Conservation (phyloP, 495 filamentous ascomycete genomes). For the Melanomma pulvis-pyrius region DNA sequence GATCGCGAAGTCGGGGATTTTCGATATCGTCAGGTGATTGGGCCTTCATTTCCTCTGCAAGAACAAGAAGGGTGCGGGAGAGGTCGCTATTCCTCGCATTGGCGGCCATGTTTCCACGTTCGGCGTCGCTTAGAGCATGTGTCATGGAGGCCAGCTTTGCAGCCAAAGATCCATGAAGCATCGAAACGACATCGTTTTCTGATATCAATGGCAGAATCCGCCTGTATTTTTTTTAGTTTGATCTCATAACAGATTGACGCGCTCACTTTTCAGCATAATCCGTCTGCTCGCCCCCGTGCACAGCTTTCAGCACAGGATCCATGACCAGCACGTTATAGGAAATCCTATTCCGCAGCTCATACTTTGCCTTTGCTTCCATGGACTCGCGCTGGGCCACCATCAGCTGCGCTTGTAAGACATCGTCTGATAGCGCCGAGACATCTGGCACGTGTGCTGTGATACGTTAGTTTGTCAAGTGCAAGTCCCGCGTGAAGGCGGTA, state of each 20-base stretch:
- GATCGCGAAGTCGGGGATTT: slow-evolving; percentile 54
- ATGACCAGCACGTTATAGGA: slow-evolving; percentile 66
- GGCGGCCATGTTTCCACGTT: slow-evolving; percentile 58
- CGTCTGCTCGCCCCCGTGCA: slow-evolving; percentile 68
- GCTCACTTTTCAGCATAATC: slow-evolving; percentile 68
- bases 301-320: slow-evolving; percentile 74
- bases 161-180: slow-evolving; percentile 60
- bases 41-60: slow-evolving; percentile 60
- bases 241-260: not conserved
- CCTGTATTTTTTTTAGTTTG: slow-evolving; percentile 47
- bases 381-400: slow-evolving; percentile 63
- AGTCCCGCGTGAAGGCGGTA: not conserved
- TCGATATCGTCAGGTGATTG: slow-evolving; percentile 54
- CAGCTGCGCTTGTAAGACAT: slow-evolving; percentile 52
- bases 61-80: slow-evolving; percentile 59
- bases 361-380: slow-evolving; percentile 67
- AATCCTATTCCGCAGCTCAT: slow-evolving; percentile 68
- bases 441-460: slow-evolving; percentile 23
- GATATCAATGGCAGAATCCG: slow-evolving; percentile 66
- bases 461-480: slow-evolving; percentile 6
- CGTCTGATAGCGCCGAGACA: slow-evolving; percentile 34
- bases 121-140: slow-evolving; percentile 55
- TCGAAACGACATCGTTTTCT: slow-evolving; percentile 67
- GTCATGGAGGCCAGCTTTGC: slow-evolving; percentile 53
- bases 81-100: slow-evolving; percentile 65